Evolutionary conservation across 2,329 filamentous ascomycete genomes (phyloP), one percentile per base, ranked within the genome.

Genomic region (Colletotrichum endophyticum): DNA sequence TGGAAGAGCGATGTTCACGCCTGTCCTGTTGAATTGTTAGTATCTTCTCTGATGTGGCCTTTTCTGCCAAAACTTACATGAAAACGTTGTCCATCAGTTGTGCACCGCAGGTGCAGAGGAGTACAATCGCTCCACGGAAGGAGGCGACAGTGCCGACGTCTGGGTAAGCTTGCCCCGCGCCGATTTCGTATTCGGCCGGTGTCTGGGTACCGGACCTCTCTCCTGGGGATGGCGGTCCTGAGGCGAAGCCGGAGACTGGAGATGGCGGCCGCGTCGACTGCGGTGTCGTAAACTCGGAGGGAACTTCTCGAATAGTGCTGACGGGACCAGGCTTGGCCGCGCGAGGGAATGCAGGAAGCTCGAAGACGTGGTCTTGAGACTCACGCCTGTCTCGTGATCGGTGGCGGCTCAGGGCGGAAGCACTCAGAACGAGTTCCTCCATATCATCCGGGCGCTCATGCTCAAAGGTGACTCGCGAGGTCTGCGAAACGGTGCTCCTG

Each of bases 201-300:
- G 62, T 63, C 69, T 56, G 53, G 1, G 56, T 30, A 5, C 59
- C 67, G 27, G 71, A 64, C 6, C 25, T 19, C 1, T 25, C 72
- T 16, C 59, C 67, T 5, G 72, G 59, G 3, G 72, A 74, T 19
- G 72, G 66, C 11, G 72, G 66, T 2, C 73, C 53, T 13, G 73
- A 66, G n/a, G 13, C 22, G 7, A 61, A 9, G 27, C 72, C 61
- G 2, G 72, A 75, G 7, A 67, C 69, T 2, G 73, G 73, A 12
- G 73, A 75, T 4, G 73, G 73, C 3, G 73, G 73, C 12, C 73
- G 69, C 8, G 73, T 75, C 13, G 73, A 75, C 28, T 75, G 73
- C n/a, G 73, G 73, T 11, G 69, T 75, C 5, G 61, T 75, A 12
- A 56, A 63, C 36, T 63, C 69, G 11, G 73, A 75, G 15, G 73